Base-by-base conservation (phyloP, 1,139 yeast genomes). In the Blastobotrys petasosporus region DNA sequence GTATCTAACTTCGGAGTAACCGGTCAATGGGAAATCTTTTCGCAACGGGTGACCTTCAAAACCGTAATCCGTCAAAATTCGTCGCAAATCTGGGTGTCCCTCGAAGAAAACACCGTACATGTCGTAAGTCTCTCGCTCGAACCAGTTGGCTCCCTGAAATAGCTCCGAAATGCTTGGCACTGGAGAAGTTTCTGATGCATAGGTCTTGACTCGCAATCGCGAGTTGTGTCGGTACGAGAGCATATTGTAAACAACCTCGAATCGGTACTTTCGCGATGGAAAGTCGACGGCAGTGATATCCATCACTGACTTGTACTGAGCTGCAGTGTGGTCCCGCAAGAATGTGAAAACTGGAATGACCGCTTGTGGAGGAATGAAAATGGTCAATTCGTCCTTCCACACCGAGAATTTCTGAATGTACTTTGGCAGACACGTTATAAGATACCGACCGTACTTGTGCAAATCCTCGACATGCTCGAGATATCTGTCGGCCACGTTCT, bases 1-100 rank as follows among this genome's bases (percentile, higher is more conserved):
- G 67, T 85, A 86, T 64, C 92, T 77, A 39, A 86, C 87, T 70
- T 86, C 95, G 44, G 94, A 85, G 69, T 84, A 86, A 51, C 95
- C 95, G 41, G 94, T 84, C 41, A 92, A 80, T 58, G 95, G 95
- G 84, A 86, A 86, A 67, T 86, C 95, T 68, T 86, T 86, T 68
- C 95, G 79, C 64, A 86, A 75, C 12, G 95, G 95, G 64, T 86
- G 94, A 46, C 95, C 95, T 67, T 85, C 94, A 60, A 86, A 86
- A 32, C 95, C 95, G 66, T 86, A 86, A 69, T 86, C 95, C 45
- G 95, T 86, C 80, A 86, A 76, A 64, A 86, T 85, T 70, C 95
- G 77, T 71, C 95, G 81, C 63, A 86, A 74, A 67, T 86, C 95
- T 9, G 95, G 95, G 66, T 86, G 95, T 51, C 83, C 85, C 65